Evolutionary conservation across 1,139 yeast genomes (phyloP).

Genomic region (Candida pseudocylindracea): DNA sequence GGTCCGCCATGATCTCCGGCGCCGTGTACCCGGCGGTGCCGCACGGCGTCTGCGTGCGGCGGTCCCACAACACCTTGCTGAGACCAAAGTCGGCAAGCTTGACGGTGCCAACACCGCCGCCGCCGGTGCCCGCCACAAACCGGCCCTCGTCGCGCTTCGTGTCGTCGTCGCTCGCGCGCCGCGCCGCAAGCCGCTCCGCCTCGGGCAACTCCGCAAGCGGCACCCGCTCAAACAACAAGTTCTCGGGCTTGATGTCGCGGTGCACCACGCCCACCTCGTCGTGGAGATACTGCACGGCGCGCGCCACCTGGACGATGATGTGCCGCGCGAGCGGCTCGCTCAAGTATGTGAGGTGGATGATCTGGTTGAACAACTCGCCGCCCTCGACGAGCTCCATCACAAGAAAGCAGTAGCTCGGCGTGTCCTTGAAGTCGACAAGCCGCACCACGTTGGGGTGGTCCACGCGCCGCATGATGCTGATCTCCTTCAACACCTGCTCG

Average conservation of each 20-base stretch:
- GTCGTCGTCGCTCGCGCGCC: slow-evolving; percentile 50
- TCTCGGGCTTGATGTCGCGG: slow-evolving; percentile 90
- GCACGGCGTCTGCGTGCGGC: slow-evolving; percentile 45
- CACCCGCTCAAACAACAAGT: slow-evolving; percentile 39
- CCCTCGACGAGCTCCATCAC: slow-evolving; percentile 76
- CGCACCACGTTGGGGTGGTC: slow-evolving; percentile 33
- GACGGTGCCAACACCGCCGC: slow-evolving; percentile 73
- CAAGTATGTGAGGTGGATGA: slow-evolving; percentile 78
- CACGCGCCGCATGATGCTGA: slow-evolving; percentile 56
- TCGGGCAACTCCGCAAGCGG: slow-evolving; percentile 19
- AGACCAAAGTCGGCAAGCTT: slow-evolving; percentile 88
- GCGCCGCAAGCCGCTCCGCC: slow-evolving; percentile 13
- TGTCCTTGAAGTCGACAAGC: slow-evolving; percentile 39
- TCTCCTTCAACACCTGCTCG: slow-evolving; percentile 56
- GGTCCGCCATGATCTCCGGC: slow-evolving; percentile 56
- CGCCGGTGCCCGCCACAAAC: slow-evolving; percentile 58
- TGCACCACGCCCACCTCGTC: slow-evolving; percentile 66
- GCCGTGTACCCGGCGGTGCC: slow-evolving; percentile 89
- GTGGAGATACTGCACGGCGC: slow-evolving; percentile 67
- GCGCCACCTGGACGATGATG: slow-evolving; percentile 64
- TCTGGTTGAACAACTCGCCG: slow-evolving; percentile 88
- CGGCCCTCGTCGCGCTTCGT: slow-evolving; percentile 74
- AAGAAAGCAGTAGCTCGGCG: slow-evolving; percentile 43
- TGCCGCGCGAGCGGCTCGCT: slow-evolving; percentile 72
- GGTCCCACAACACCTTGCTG: slow-evolving; percentile 57